Evolutionary conservation across 306 rosid species (phyloP).

Genomic region (Herpetospermum pedunculosum): DNA sequence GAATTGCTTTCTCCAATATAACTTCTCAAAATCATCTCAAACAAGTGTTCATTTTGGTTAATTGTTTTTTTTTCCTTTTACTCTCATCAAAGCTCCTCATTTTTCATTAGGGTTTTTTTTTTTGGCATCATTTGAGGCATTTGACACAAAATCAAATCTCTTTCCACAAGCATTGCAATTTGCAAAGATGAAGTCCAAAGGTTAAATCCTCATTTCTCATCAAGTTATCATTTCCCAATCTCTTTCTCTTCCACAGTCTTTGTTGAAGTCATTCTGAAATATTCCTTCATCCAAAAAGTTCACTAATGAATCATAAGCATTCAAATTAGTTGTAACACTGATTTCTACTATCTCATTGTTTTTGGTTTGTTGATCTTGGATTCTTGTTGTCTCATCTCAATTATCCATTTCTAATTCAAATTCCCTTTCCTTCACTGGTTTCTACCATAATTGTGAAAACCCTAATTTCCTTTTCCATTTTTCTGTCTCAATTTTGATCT

Average conservation of each 20-base stretch:
- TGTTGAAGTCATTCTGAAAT: background rate
- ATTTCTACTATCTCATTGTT: background rate
- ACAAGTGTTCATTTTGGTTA: background rate
- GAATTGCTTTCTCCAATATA: background rate
- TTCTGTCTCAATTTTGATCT: constrained; percentile 3
- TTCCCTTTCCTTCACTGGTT: background rate
- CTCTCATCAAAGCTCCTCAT: background rate
- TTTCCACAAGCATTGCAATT: background rate
- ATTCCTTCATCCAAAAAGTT: background rate
- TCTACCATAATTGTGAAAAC: constrained; percentile 7
- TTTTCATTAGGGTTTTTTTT: background rate
- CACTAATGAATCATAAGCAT: background rate
- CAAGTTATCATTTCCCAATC: background rate
- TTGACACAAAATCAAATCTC: background rate
- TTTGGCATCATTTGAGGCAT: background rate
- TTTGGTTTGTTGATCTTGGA: constrained; percentile 6
- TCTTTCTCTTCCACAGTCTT: background rate
- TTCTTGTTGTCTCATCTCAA: background rate
- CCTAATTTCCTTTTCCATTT: background rate
- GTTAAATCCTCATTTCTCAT: constrained; percentile 8
- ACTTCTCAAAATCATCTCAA: background rate
- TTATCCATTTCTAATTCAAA: background rate
- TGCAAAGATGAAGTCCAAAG: background rate
- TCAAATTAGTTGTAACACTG: background rate
- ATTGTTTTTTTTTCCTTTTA: background rate